A percentile compares a stretch with the other conserved stretches of the same genome.
phyloP scores from a whole-genome alignment of 306 rosid species.

The Ceratonia siliqua region DNA sequence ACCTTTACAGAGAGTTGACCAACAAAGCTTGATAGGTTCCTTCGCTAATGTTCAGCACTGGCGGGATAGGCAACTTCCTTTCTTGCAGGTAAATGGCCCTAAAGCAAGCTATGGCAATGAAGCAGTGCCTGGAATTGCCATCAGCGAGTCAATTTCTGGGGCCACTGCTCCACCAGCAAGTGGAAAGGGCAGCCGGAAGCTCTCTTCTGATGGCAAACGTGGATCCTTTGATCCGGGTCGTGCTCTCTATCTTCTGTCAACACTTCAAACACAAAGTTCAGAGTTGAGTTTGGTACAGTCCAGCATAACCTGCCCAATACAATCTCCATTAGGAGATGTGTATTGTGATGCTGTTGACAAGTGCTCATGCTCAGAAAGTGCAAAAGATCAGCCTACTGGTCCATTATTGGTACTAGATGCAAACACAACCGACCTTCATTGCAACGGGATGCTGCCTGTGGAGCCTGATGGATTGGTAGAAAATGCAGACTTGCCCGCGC shows the following conservation, averaged over 20 bases:
- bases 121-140: constrained; percentile 35
- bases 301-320: constrained; percentile 44
- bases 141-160: constrained; percentile 30
- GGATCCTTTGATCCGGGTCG: constrained; percentile 30
- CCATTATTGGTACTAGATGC: constrained; percentile 37
- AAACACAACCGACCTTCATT: constrained; percentile 39
- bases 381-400: constrained; percentile 36
- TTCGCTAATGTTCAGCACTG: constrained; percentile 21
- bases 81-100: constrained; percentile 46
- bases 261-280: constrained; percentile 54
- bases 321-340: constrained; percentile 41
- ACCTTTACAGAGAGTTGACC: constrained; percentile 37
- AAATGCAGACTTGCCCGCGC: constrained; percentile 46
- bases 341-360: constrained; percentile 40
- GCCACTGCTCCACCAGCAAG: constrained; percentile 37
- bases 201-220: constrained; percentile 40
- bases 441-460: constrained; percentile 46
- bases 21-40: constrained; percentile 31
- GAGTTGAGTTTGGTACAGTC: constrained; percentile 53
- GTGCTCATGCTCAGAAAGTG: constrained; percentile 32
- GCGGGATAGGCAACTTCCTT: constrained; percentile 49
- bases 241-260: constrained; percentile 99
- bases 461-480: constrained; percentile 53
- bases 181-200: constrained; percentile 41
- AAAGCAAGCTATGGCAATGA: constrained; percentile 30